Conservation (phyloP, 345 rosid genomes). For the Hibiscus trionum region DNA sequence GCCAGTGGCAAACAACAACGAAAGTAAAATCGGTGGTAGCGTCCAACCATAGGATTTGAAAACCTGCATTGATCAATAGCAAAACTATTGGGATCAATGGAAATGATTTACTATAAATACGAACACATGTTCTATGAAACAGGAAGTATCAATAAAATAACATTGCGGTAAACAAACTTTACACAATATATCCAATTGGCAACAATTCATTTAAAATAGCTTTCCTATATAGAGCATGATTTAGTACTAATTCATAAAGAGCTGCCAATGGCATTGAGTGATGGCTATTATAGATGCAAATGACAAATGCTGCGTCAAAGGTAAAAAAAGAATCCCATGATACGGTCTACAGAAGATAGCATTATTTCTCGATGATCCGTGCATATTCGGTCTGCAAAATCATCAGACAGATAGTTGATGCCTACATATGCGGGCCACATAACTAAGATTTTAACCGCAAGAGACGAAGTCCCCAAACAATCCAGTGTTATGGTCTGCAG, state of each 20-base stretch:
- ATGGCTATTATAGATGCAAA: too few relatives aligned
- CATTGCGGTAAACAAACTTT: not conserved
- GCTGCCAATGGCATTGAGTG: not conserved
- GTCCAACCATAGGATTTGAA: conserved; percentile 55
- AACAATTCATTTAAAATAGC: not conserved
- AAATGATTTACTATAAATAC: not conserved
- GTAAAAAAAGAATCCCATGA: not conserved
- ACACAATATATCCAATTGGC: not conserved
- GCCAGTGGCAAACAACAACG: conserved; percentile 40
- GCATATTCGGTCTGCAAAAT: not conserved
- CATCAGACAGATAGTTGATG: not conserved
- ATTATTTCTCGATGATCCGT: not conserved
- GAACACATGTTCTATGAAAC: not conserved
- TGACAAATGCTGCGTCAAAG: not conserved
- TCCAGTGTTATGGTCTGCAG: not conserved
- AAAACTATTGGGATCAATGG: not conserved
- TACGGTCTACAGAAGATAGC: not conserved
- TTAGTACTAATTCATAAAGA: not conserved
- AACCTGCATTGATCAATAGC: conserved; percentile 32
- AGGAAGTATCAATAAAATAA: not conserved
- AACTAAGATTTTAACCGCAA: not conserved
- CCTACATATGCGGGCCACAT: not conserved
- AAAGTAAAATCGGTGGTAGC: conserved; percentile 36
- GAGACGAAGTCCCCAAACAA: not conserved
- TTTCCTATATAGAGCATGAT: not conserved